Percentiles rank a stretch among this genome's conserved stretches.
Evolutionary conservation across 2,329 filamentous ascomycete genomes (phyloP).

Genomic region (Tolypocladium inflatum): DNA sequence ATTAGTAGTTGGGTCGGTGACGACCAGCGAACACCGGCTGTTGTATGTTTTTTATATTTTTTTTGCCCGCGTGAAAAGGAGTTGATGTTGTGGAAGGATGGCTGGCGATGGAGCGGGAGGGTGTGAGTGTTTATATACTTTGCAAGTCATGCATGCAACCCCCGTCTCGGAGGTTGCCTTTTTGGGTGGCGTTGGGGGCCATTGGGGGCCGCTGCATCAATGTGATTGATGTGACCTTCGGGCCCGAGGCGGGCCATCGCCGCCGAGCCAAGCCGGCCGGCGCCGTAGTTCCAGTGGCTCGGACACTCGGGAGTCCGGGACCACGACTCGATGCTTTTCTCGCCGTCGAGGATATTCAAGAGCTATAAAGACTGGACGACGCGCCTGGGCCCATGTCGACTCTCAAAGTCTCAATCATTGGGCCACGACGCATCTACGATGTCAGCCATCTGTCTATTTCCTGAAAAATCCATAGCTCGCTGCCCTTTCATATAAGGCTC

Average conservation of each 20-base stretch:
- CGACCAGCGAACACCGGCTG: no score
- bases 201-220: no score
- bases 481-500: neutral
- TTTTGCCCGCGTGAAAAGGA: no score
- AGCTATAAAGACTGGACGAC: neutral
- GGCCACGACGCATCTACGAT: neutral
- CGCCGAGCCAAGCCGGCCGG: neutral
- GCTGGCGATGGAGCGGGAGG: no score
- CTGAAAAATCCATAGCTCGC: no score
- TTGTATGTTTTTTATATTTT: no score
- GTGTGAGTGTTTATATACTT: no score
- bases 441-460: neutral
- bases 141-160: no score
- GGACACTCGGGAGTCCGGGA: neutral
- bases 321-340: neutral
- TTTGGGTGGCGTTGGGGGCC: neutral
- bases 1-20: no score
- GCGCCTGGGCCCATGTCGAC: neutral
- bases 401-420: neutral
- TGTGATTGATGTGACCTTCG: neutral
- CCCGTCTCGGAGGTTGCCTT: neutral
- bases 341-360: no score
- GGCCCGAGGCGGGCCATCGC: neutral
- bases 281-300: neutral
- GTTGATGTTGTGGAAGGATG: no score